A percentile compares a stretch with the other conserved stretches of the same genome.
These are phyloP conservation scores for Phlegmacium glaucopus DNA, from an alignment of 768 basidiomycete genomes.

Conservation along the genomic window DNA sequence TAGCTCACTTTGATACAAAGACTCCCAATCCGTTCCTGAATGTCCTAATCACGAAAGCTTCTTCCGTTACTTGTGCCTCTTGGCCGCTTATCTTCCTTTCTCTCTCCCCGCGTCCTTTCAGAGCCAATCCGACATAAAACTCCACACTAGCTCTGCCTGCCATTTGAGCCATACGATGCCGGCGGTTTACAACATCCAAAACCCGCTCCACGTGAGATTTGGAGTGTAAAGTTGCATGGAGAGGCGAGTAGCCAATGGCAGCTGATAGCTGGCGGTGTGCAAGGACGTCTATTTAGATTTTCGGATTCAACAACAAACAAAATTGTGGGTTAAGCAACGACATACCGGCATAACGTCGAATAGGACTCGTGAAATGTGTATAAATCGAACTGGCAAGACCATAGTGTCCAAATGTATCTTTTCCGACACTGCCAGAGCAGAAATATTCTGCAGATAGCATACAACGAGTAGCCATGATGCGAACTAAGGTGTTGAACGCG, in stretches of 20 bases:
- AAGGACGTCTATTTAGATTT: constrained; percentile 66
- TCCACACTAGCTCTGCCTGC: constrained; percentile 95
- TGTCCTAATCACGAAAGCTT: constrained; percentile 89
- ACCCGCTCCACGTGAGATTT: constrained; percentile 85
- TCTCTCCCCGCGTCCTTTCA: constrained; percentile 64
- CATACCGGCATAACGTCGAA: constrained; percentile 90
- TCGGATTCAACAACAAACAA: background rate
- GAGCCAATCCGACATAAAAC: constrained; percentile 92
- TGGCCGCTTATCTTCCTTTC: constrained; percentile 26
- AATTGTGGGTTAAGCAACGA: background rate
- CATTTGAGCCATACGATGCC: constrained; percentile 97
- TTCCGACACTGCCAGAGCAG: constrained; percentile 88
- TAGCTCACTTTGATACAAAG: constrained; percentile 85
- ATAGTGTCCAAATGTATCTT: constrained; percentile 94
- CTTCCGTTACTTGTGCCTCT: constrained; percentile 54
- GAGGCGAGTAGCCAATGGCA: constrained; percentile 76
- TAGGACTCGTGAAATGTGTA: constrained; percentile 98
- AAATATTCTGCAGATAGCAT: constrained; percentile 99
- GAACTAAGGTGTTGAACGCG: constrained; percentile 94
- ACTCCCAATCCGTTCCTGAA: constrained; percentile 97
- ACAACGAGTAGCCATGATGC: constrained; percentile 98
- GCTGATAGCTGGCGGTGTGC: constrained; percentile 92
- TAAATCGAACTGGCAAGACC: constrained; percentile 97
- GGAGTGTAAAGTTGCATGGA: constrained; percentile 87
- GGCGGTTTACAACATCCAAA: constrained; percentile 81